Base-by-base conservation (phyloP, 2,329 filamentous ascomycete genomes). In the Alternaria conjuncta region DNA sequence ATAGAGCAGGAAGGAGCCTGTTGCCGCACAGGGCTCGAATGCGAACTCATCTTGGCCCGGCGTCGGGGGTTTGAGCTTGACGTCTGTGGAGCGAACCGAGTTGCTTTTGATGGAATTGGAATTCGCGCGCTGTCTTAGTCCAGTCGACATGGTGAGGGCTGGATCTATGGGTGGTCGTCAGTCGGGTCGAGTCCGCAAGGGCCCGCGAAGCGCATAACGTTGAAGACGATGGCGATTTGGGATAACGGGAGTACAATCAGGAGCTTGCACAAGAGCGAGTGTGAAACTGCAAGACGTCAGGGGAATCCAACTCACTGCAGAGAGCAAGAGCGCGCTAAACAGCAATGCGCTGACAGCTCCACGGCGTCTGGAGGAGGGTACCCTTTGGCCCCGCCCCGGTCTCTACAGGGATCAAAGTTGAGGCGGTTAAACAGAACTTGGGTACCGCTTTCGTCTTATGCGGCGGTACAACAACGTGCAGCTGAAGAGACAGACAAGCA, bases 21-120 rank as follows among this genome's bases (percentile, higher is more conserved):
- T 98, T 28, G 96, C 94, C 18, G 94, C 93, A 79, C 92, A 96
- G 61, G 96, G 92, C 72, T 96, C 92, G 71, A 97, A 93, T 65
- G 89, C 82, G 65, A 81, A 79, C 55, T 86, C 82, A 66, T 78
- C 75, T 71, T 80, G 82, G 43, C 83, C 80, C 5, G 79, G 79
- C 9, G 81, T 82, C 30, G 82, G 83, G 43, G 82, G 82, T 61
- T 78, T 78, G 28, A 78, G 66, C 44, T 74, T 75, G 58, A 72
- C 72, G 47, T 78, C 72, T 55, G 68, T 76, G 60, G 71, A 78
- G 61, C 77, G 73, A 50, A 76, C 73, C 4, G 77, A 79, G 30
- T 71, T 74, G 76, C 75, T 74, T 68, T 76, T 75, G 59, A 67
- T 64, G 51, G 71, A 57, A 44, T 56, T 60, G 62, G 81, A 84